phyloP scores from a whole-genome alignment of 1,284 basidiomycete species.

The Ceratobasidium sp. region DNA sequence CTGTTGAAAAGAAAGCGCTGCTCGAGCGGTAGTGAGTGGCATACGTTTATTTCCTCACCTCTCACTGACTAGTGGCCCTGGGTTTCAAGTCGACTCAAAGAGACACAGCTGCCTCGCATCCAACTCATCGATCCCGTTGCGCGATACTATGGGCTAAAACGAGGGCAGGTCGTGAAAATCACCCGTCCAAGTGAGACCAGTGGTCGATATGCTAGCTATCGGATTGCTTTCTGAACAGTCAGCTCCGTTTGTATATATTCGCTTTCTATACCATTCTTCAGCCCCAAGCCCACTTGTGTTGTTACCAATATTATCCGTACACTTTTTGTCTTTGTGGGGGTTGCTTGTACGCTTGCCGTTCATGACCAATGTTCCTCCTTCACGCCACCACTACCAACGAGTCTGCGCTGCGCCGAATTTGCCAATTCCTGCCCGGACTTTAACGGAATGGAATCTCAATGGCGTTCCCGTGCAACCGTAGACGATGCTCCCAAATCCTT shows the following conservation, averaged over 20 bases:
- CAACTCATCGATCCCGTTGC: conserved; percentile 97
- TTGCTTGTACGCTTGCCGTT: not conserved
- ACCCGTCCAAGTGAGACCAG: conserved; percentile 97
- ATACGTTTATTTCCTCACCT: not conserved
- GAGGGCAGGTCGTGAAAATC: conserved; percentile 99
- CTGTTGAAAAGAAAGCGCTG: conserved; percentile 89
- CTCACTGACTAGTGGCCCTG: conserved; percentile 46
- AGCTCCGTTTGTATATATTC: not conserved
- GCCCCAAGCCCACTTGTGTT: not conserved
- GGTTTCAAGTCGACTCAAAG: conserved; percentile 86
- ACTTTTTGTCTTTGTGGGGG: not conserved
- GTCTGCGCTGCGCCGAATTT: too few species aligned
- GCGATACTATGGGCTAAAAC: conserved; percentile 94
- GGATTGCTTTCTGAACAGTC: conserved; percentile 74
- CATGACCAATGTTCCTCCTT: not conserved
- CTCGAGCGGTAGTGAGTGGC: conserved; percentile 91
- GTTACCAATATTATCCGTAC: not conserved
- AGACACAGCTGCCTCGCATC: conserved; percentile 97
- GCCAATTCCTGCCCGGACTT: not conserved
- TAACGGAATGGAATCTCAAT: not conserved
- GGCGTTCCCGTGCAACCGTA: conserved; percentile 24
- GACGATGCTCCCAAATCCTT: conserved; percentile 33
- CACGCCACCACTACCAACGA: not conserved
- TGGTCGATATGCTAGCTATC: conserved; percentile 93
- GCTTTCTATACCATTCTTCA: not conserved